Conservation (phyloP, 164 flowering plant genomes). For the Chimonanthus salicifolius region DNA sequence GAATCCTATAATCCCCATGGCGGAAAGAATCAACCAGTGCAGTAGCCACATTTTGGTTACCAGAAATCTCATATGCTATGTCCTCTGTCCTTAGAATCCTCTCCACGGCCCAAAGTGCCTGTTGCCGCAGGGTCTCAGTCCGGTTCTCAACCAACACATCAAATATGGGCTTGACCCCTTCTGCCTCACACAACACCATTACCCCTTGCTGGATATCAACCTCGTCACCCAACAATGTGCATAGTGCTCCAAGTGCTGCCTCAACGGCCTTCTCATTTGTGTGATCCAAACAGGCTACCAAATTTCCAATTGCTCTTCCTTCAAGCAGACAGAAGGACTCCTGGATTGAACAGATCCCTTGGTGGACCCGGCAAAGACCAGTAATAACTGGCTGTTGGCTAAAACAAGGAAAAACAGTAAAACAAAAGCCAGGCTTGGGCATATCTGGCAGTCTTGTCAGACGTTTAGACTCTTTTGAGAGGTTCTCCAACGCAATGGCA, state of each 20-base stretch:
- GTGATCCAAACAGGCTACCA: conserved; percentile 85
- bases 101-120: conserved; percentile 30
- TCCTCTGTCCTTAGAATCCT: conserved; percentile 30
- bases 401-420: conserved; percentile 61
- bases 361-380: conserved; percentile 68
- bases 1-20: conserved; percentile 66
- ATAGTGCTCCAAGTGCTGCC: conserved; percentile 81
- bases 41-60: conserved; percentile 63
- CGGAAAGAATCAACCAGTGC: conserved; percentile 96
- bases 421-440: conserved; percentile 64
- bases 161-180: conserved; percentile 28
- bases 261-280: conserved; percentile 73
- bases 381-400: conserved; percentile 55
- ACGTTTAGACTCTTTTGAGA: conserved; percentile 60
- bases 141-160: conserved; percentile 33
- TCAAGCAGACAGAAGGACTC: conserved; percentile 79
- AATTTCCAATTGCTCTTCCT: conserved; percentile 65
- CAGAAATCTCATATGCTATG: conserved; percentile 27
- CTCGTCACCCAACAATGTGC: conserved; percentile 76
- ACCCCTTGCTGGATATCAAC: conserved; percentile 76
- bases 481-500: conserved; percentile 77
- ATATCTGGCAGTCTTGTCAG: conserved; percentile 58
- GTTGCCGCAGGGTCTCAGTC: conserved; percentile 26
- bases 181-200: conserved; percentile 45
- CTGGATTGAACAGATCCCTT: conserved; percentile 61